A percentile compares a stretch with the other conserved stretches of the same genome.
Conservation (phyloP, 2,329 filamentous ascomycete species). For the Fusarium bactridioides region DNA sequence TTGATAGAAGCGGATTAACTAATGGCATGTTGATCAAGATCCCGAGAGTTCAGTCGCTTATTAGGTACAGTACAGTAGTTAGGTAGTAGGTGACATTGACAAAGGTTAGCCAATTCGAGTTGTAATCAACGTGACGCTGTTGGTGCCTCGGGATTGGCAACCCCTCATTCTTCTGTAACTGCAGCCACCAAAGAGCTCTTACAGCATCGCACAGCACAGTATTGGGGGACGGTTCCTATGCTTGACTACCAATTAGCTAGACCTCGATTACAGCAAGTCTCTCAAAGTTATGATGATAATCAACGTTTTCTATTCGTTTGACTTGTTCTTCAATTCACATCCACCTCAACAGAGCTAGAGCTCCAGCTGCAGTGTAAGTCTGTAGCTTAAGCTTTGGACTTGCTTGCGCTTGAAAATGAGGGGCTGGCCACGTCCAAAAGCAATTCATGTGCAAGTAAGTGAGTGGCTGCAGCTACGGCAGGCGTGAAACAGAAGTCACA, state of each 20-base stretch:
- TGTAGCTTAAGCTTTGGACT: conserved; percentile 3
- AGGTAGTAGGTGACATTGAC: not conserved
- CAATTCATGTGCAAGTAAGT: conserved; percentile 18
- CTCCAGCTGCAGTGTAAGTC: not conserved
- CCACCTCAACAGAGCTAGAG: not conserved
- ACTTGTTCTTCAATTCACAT: not conserved
- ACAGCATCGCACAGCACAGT: not conserved
- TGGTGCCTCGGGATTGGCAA: conserved; percentile 23
- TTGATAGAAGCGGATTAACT: conserved; percentile 12
- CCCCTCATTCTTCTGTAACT: conserved; percentile 10
- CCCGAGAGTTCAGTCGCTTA: not conserved
- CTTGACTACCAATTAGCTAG: not conserved
- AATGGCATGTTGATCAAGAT: conserved; percentile 21
- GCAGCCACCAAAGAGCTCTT: not conserved
- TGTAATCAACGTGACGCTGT: conserved; percentile 24
- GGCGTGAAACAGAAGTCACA: conserved; percentile 13
- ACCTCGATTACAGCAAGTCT: not conserved
- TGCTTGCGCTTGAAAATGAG: conserved; percentile 23
- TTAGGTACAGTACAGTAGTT: too few relatives aligned
- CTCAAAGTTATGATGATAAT: not conserved
- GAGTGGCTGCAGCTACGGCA: conserved; percentile 21
- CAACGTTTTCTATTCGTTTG: fast-evolving
- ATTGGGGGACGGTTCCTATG: not conserved
- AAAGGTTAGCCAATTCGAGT: conserved; percentile 22
- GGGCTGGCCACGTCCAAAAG: conserved; percentile 21